phyloP scores from a whole-genome alignment of 495 filamentous ascomycete species.

The Corynascus novoguineensis region DNA sequence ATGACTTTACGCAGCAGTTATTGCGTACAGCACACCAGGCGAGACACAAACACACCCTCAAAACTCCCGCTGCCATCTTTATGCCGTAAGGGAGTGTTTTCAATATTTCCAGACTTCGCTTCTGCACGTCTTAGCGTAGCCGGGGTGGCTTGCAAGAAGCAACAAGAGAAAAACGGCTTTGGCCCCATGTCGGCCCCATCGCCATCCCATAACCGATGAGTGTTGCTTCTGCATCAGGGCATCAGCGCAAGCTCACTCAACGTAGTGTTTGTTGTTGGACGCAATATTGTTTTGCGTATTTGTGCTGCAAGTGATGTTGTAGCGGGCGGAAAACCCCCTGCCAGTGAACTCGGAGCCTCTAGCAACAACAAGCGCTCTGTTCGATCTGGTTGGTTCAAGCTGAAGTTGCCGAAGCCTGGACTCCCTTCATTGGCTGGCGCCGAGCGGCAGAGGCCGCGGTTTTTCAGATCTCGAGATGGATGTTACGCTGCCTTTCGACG shows the following conservation, averaged over 20 bases:
- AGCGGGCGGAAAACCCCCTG: too few relatives aligned
- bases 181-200: neutral
- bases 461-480: neutral
- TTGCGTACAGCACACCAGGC: too few relatives aligned
- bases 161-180: neutral
- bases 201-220: neutral
- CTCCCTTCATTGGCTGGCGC: neutral
- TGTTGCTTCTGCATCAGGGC: neutral
- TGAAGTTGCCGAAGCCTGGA: slow-evolving; percentile 4
- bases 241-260: neutral
- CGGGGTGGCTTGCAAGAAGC: neutral
- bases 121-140: neutral
- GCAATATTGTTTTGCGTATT: too few relatives aligned
- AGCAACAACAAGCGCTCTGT: neutral
- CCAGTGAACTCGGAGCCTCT: neutral
- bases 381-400: neutral
- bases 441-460: neutral
- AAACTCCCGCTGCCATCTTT: neutral
- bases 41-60: neutral
- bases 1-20: too few relatives aligned
- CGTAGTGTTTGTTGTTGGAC: too few relatives aligned
- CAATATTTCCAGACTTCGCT: slow-evolving; percentile 9
- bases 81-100: neutral
- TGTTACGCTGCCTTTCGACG: neutral
- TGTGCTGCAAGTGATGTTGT: too few relatives aligned